These are phyloP conservation scores for Arthroderma sp. DNA, from an alignment of 2,329 filamentous ascomycete genomes.

Conservation along the genomic window DNA sequence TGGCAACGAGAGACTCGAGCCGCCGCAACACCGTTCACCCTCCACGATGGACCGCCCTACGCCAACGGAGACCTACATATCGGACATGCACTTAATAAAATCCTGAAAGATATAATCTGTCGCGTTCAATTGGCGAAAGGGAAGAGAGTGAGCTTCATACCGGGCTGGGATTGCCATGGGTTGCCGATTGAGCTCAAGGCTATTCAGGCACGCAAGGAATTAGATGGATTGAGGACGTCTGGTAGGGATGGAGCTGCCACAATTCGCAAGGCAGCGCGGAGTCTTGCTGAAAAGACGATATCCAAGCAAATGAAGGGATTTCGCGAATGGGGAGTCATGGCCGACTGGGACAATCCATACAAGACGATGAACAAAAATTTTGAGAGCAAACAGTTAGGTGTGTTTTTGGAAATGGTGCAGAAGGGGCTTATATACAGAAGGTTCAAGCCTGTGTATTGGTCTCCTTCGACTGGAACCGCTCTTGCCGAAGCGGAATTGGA, in stretches of 20 bases:
- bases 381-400: slow-evolving; percentile 45
- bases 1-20: slow-evolving; percentile 58
- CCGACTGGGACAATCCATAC: slow-evolving; percentile 50
- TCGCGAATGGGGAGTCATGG: slow-evolving; percentile 49
- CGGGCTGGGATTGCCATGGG: slow-evolving; percentile 97
- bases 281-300: slow-evolving; percentile 43
- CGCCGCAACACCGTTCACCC: slow-evolving; percentile 48
- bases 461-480: slow-evolving; percentile 50
- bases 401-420: slow-evolving; percentile 50
- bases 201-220: slow-evolving; percentile 45
- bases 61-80: slow-evolving; percentile 86
- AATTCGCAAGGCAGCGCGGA: slow-evolving; percentile 42
- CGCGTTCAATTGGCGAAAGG: slow-evolving; percentile 69
- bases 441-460: slow-evolving; percentile 54
- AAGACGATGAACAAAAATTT: slow-evolving; percentile 51
- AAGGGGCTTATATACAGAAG: slow-evolving; percentile 49
- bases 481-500: slow-evolving; percentile 53
- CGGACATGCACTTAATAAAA: slow-evolving; percentile 92
- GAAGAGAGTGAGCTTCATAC: slow-evolving; percentile 64
- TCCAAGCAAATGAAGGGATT: slow-evolving; percentile 48
- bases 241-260: slow-evolving; percentile 29
- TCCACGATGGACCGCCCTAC: slow-evolving; percentile 95
- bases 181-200: slow-evolving; percentile 95
- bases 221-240: slow-evolving; percentile 19
- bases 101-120: slow-evolving; percentile 86